phyloP scores from a whole-genome alignment of 331 rosid species.

The Cydonia oblonga region DNA sequence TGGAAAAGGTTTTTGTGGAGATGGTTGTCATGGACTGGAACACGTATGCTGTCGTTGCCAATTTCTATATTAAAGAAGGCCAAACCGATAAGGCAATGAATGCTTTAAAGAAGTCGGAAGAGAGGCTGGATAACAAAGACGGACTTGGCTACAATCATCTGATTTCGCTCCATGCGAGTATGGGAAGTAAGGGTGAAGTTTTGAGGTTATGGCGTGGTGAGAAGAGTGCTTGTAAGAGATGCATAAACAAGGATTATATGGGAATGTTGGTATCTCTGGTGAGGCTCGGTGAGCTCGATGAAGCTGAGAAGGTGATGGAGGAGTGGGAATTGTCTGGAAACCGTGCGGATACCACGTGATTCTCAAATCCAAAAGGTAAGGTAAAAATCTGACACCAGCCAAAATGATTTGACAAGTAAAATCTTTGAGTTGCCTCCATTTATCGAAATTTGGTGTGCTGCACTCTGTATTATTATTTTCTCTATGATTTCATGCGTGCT shows the following conservation, averaged over 20 bases:
- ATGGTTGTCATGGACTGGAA: constrained; percentile 88
- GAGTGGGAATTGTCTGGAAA: constrained; percentile 80
- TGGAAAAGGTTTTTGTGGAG: constrained; percentile 46
- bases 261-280: constrained; percentile 51
- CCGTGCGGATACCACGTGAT: too few relatives aligned
- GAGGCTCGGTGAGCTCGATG: constrained; percentile 53
- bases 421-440: too few relatives aligned
- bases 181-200: constrained; percentile 60
- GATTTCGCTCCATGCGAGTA: constrained; percentile 48
- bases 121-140: constrained; percentile 49
- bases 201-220: constrained; percentile 54
- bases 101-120: constrained; percentile 57
- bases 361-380: too few relatives aligned
- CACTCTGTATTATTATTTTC: too few relatives aligned
- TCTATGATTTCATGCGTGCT: too few relatives aligned
- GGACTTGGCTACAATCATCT: constrained; percentile 58
- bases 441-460: too few relatives aligned
- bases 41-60: constrained; percentile 63
- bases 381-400: too few relatives aligned
- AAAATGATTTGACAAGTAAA: too few relatives aligned
- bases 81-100: constrained; percentile 30
- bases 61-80: constrained; percentile 47
- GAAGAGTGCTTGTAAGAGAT: constrained; percentile 56
- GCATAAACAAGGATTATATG: constrained; percentile 59
- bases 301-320: constrained; percentile 49